phyloP scores from a whole-genome alignment of 345 rosid genomes.

The Salix exigua region DNA sequence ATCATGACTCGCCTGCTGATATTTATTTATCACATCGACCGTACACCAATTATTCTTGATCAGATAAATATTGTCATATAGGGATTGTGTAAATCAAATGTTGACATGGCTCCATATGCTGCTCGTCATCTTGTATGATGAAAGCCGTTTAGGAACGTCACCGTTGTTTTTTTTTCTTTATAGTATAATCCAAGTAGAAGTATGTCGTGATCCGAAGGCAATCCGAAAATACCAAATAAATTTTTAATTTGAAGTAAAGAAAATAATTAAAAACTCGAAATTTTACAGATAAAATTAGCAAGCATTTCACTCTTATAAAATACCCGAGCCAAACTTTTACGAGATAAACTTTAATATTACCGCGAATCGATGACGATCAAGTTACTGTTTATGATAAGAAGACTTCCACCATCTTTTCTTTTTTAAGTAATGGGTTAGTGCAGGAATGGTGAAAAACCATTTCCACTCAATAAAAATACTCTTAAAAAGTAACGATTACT shows the following conservation, averaged over 20 bases:
- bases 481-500: no score
- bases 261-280: no score
- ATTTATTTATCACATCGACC: slow-evolving; percentile 1
- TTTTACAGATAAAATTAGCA: background rate
- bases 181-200: background rate
- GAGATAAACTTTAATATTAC: no score
- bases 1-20: no score
- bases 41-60: background rate
- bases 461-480: background rate
- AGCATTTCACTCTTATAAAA: background rate
- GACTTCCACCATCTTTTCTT: background rate
- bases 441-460: background rate
- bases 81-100: background rate
- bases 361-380: no score
- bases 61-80: background rate
- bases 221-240: no score
- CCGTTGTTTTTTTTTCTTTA: background rate
- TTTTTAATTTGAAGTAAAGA: no score
- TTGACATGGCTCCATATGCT: background rate
- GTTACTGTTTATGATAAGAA: background rate
- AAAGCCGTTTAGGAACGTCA: background rate
- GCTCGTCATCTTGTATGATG: background rate
- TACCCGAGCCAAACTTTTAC: no score
- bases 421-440: background rate
- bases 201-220: background rate